Evolutionary conservation across 768 basidiomycete genomes (phyloP).

Genomic region (Kondoa subrosea): DNA sequence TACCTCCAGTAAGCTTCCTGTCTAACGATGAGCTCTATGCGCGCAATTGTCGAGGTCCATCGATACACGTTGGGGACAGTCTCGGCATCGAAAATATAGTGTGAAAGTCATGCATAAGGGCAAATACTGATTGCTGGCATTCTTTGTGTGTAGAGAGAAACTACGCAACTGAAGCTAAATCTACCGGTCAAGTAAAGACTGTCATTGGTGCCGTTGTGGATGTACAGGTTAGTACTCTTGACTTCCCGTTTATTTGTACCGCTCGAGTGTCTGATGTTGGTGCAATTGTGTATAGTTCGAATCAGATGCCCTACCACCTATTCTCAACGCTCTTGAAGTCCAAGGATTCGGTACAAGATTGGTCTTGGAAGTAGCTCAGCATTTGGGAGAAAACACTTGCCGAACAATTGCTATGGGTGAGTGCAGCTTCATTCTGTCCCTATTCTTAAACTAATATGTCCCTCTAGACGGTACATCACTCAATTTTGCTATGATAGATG

Average conservation of each 20-base stretch:
- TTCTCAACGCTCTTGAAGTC: slow-evolving; percentile 97
- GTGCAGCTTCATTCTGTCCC: neutral
- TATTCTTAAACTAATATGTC: neutral
- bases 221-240: slow-evolving; percentile 40
- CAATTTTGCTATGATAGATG: neutral
- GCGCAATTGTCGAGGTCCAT: neutral
- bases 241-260: too few relatives aligned
- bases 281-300: slow-evolving; percentile 55
- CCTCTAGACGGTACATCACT: slow-evolving; percentile 17
- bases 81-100: too few relatives aligned
- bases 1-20: neutral
- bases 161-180: slow-evolving; percentile 5
- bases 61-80: too few relatives aligned
- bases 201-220: slow-evolving; percentile 99
- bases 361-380: slow-evolving; percentile 96
- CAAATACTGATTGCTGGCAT: neutral
- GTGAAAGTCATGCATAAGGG: too few relatives aligned
- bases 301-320: slow-evolving; percentile 81
- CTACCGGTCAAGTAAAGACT: slow-evolving; percentile 34
- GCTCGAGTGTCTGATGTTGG: too few relatives aligned
- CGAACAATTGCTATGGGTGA: slow-evolving; percentile 99
- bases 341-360: slow-evolving; percentile 85
- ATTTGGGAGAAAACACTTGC: slow-evolving; percentile 97
- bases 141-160: neutral
- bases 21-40: neutral